phyloP scores from a whole-genome alignment of 1,284 basidiomycete species.

The Ustanciosporium gigantosporum region DNA sequence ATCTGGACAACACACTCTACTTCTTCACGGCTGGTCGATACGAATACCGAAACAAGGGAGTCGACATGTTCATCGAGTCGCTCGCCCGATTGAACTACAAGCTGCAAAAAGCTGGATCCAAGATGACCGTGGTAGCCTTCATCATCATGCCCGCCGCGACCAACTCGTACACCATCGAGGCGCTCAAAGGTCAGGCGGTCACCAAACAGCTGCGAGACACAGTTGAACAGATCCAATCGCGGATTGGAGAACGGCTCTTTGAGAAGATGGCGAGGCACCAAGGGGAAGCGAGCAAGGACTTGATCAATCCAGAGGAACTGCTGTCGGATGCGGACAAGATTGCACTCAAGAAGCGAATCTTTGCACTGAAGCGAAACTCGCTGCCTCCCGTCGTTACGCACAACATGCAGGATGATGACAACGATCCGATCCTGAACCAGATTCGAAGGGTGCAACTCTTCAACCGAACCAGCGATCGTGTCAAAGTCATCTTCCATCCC shows the following conservation, averaged over 20 bases:
- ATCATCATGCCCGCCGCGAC: conserved; percentile 98
- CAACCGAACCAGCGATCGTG: conserved; percentile 79
- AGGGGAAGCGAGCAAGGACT: conserved; percentile 63
- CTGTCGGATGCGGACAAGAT: conserved; percentile 91
- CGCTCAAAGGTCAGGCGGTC: conserved; percentile 95
- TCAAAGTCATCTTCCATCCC: conserved; percentile 97
- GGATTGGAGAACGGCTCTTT: conserved; percentile 86
- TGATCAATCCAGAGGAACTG: conserved; percentile 64
- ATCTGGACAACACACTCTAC: conserved; percentile 93
- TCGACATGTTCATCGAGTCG: conserved; percentile 98
- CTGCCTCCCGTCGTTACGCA: conserved; percentile 92
- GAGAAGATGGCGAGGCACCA: conserved; percentile 90
- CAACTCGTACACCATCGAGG: conserved; percentile 95
- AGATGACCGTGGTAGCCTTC: conserved; percentile 89
- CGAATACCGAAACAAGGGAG: conserved; percentile 98
- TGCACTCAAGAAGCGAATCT: conserved; percentile 92
- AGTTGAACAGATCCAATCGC: conserved; percentile 84
- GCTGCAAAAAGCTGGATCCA: conserved; percentile 77
- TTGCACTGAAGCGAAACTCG: conserved; percentile 89
- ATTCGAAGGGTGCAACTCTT: conserved; percentile 90
- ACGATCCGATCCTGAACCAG: conserved; percentile 91
- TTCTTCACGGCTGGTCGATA: conserved; percentile 99
- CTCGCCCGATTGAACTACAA: conserved; percentile 79
- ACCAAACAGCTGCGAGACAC: conserved; percentile 94
- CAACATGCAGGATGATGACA: conserved; percentile 93